A percentile compares a stretch with the other conserved stretches of the same genome.
Conservation (phyloP, 116 monocot species). For the Papilionanthe hybrid region DNA sequence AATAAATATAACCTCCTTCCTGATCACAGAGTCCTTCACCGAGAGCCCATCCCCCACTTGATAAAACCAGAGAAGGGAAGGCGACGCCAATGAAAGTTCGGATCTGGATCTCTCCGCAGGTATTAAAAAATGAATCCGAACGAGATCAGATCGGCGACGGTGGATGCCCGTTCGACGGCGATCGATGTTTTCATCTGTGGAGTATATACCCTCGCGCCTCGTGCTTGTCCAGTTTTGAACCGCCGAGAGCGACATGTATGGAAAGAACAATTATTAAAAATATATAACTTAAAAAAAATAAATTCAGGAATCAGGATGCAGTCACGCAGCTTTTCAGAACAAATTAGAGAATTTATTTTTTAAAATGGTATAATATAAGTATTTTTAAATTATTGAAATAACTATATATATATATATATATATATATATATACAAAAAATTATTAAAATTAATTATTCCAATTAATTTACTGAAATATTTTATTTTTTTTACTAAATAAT, state of each 20-base stretch:
- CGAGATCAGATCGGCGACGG: not conserved
- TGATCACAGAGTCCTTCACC: not conserved
- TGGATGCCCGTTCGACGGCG: not conserved
- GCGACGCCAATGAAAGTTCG: not conserved
- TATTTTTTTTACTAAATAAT: no score
- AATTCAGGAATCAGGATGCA: no score
- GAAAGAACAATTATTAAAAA: not conserved
- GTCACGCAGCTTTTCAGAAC: no score
- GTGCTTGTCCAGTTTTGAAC: not conserved
- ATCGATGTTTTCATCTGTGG: not conserved
- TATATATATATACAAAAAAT: no score
- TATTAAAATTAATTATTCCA: no score
- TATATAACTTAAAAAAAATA: not conserved
- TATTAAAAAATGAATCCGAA: not conserved
- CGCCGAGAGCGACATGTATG: not conserved
- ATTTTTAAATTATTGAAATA: no score
- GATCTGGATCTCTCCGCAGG: conserved; percentile 2
- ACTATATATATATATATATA: no score
- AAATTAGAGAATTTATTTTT: no score
- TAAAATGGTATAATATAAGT: no score
- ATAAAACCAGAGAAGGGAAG: not conserved
- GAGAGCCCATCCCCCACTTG: not conserved
- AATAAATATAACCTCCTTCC: not conserved
- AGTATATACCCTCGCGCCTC: not conserved
- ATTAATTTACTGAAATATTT: no score